phyloP scores from a whole-genome alignment of 2,329 filamentous ascomycete genomes.

The Immersiporthe knoxdaviesiana region DNA sequence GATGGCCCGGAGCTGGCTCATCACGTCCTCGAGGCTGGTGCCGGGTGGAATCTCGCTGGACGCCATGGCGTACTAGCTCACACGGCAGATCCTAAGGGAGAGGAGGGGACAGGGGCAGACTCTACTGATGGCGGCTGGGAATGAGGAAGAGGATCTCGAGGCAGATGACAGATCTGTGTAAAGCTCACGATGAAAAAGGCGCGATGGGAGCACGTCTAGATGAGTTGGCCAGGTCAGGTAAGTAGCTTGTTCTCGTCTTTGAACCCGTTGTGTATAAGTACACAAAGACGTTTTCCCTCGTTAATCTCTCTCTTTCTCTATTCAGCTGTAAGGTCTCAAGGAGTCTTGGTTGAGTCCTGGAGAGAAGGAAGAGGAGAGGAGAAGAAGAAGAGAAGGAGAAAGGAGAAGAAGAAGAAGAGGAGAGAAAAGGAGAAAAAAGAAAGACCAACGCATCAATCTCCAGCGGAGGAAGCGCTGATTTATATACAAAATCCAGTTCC shows the following conservation, averaged over 20 bases:
- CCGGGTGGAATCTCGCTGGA: constrained; percentile 22
- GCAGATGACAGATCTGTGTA: not conserved
- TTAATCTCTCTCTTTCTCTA: constrained; percentile 4
- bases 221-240: constrained; percentile 2
- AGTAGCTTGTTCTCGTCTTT: not conserved
- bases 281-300: not conserved
- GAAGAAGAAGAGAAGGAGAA: not conserved
- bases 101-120: constrained; percentile 1
- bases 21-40: constrained; percentile 28
- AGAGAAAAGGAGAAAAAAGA: not conserved
- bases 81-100: not conserved
- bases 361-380: not conserved
- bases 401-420: not conserved
- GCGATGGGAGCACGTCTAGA: not conserved
- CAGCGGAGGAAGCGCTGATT: constrained; percentile 4
- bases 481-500: constrained; percentile 18
- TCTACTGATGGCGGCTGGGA: not conserved
- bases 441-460: not conserved
- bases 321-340: not conserved
- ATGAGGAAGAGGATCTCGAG: not conserved
- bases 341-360: not conserved
- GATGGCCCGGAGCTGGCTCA: constrained; percentile 28
- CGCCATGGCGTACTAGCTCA: constrained; percentile 23
- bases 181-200: constrained; percentile 5
- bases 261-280: not conserved